These are phyloP conservation scores for Amanita muscaria DNA, from an alignment of 768 basidiomycete genomes.

Conservation along the genomic window DNA sequence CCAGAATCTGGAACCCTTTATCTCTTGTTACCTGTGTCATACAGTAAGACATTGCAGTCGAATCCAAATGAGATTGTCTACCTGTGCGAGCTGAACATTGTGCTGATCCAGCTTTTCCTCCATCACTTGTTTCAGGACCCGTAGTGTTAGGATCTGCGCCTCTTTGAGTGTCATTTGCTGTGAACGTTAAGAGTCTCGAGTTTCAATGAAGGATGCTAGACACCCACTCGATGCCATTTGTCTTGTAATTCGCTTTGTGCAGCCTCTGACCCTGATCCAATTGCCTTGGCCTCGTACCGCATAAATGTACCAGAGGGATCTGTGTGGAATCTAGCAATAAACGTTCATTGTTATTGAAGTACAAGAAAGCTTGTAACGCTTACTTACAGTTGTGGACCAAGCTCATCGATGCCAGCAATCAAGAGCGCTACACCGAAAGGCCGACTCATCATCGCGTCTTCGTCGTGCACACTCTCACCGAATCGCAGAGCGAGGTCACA, in stretches of 20 bases:
- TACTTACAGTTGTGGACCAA: constrained; percentile 89
- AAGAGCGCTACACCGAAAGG: constrained; percentile 97
- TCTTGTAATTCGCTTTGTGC: constrained; percentile 96
- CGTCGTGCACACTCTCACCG: constrained; percentile 98
- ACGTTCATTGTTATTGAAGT: background rate
- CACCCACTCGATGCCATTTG: constrained; percentile 84
- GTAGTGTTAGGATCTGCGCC: constrained; percentile 79
- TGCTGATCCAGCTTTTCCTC: constrained; percentile 99
- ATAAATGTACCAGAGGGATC: constrained; percentile 98
- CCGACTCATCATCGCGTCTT: constrained; percentile 98
- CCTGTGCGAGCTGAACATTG: constrained; percentile 96
- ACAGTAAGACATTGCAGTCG: constrained; percentile 3
- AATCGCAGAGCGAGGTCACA: constrained; percentile 96
- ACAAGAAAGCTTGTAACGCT: constrained; percentile 1
- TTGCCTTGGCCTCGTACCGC: constrained; percentile 95
- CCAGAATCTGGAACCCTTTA: constrained; percentile 85
- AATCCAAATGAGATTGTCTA: constrained; percentile 29
- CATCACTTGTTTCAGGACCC: constrained; percentile 98
- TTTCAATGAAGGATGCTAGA: background rate
- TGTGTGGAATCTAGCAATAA: constrained; percentile 72
- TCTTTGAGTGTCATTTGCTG: constrained; percentile 89
- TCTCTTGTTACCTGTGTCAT: constrained; percentile 49
- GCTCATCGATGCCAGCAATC: constrained; percentile 95
- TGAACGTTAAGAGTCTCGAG: background rate
- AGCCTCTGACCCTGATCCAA: constrained; percentile 95